A percentile compares a stretch with the other conserved stretches of the same genome.
phyloP scores from a whole-genome alignment of 176 grass and related monocot genomes.

The Urochloa ruziziensis region DNA sequence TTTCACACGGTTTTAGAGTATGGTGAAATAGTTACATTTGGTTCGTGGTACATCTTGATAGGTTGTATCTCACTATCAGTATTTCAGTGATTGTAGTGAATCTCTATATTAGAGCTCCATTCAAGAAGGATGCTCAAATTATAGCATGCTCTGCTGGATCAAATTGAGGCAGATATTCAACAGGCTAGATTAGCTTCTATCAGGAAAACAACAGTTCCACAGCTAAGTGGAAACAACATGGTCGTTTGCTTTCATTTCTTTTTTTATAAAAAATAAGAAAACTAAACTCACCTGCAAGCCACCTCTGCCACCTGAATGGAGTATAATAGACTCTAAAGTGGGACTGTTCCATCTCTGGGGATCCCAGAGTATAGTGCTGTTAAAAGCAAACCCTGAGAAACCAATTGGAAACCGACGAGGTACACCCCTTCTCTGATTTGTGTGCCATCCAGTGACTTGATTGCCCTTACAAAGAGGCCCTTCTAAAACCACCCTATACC shows the following conservation, averaged over 20 bases:
- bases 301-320: conserved; percentile 66
- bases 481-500: conserved; percentile 70
- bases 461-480: conserved; percentile 77
- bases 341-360: conserved; percentile 73
- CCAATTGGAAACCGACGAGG: conserved; percentile 63
- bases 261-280: background rate
- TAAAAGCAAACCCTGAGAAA: conserved; percentile 89
- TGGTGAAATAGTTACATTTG: conserved; percentile 7
- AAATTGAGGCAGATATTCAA: conserved; percentile 16
- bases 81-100: background rate
- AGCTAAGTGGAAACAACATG: background rate
- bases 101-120: background rate
- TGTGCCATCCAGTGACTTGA: conserved; percentile 86
- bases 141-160: background rate
- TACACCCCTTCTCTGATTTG: conserved; percentile 54
- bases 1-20: background rate
- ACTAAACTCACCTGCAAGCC: conserved; percentile 56
- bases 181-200: background rate
- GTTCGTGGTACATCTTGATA: background rate
- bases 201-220: background rate
- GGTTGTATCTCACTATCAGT: background rate
- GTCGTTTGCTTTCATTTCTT: background rate
- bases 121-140: conserved; percentile 6
- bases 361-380: conserved; percentile 92
- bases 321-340: conserved; percentile 65